Base-by-base conservation (phyloP, 1,139 yeast genomes). In the Debaryomyces robertsiae region DNA sequence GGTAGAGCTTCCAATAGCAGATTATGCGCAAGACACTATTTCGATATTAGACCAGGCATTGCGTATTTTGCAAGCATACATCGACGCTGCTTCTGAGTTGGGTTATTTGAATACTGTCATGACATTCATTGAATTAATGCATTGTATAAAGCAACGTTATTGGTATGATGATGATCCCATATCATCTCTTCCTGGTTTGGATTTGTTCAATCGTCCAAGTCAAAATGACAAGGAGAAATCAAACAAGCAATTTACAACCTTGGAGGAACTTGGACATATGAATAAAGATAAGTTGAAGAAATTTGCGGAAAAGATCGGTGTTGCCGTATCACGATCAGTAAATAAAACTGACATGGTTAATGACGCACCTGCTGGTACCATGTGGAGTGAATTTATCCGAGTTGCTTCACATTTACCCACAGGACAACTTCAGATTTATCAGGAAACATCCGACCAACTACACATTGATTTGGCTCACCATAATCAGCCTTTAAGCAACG, bases 1-100 rank as follows among this genome's bases (percentile, higher is more conserved):
- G 43, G 76, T 86, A 9, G 95, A 88, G 46, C 68, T 93, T 38
- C 98, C 98, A 1, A 88, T 94, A 56, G 94, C 96, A 1, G 99
- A 93, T 69, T 94, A 94, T 59, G 74, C 87, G 10, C 98, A 93
- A 57, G 99, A 93, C 63, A 90, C 96, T 0, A 81, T 90, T 15
- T 84, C 98, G 0, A 95, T 94, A 3, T 69, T 94, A 46, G 99
- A 93, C 57, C 98, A 93, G 65, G 81, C 95, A 4, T 72, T 94
- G 54, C 96, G 98, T 77, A 85, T 93, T 47, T 67, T 90, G 43
- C 98, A 93, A 57, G 97, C 98, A 0, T 86, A 79, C 51, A 84
- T 93, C 45, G 98, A 94, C 60, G 89, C 88, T 14, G 82, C 95
- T 2, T 81, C 96, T 1, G 97, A 93, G 53, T 58, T 83, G 55